Base-by-base conservation (phyloP, 192 early-diverging fungal genomes). In the Lobosporangium transversale region DNA sequence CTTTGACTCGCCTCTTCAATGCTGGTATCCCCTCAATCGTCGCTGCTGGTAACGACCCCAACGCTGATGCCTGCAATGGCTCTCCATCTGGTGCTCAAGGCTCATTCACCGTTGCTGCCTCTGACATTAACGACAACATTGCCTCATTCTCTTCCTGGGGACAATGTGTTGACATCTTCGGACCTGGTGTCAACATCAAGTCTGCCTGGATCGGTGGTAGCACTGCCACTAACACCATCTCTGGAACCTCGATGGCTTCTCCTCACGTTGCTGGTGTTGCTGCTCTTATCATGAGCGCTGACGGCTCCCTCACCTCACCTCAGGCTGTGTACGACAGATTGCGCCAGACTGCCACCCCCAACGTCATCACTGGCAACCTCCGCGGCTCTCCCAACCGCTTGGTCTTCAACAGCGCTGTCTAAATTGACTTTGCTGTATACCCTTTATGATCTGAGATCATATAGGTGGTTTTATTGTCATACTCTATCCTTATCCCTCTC, bases 211-310 rank as follows among this genome's bases (percentile, higher is more conserved):
- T 49, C 68, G 87, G 86, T 58, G 86, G 86, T 82, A 85, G 87
- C 65, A 84, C 82, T 68, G 86, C 86, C 55, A 93, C 90, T 79
- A 95, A 96, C 88, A 89, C 87, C 53, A 93, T 95, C 80, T 94
- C 94, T 36, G 95, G 95, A 45, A 96, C 94, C 8, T 94, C 93
- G 53, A 96, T 95, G 93, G 92, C 95, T 63, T 85, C 88, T 55
- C 95, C 95, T 27, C 92, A 95, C 60, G 90, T 93, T 53, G 86
- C 87, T 53, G 95, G 95, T 35, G 87, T 93, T 53, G 82, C 93
- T 36, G 94, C 94, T 29, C 83, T 78, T 70, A 61, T 66, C 74
- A 62, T 44, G 66, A 31, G 68, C 75, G 45, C 83, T 80, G 30
- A 68, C 80, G 21, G 78, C 70, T 69, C 50, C 20, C 36, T 68